A percentile compares a stretch with the other conserved stretches of the same genome.
Evolutionary conservation across 805 yeast species (phyloP).

Genomic region (Candida montana): DNA sequence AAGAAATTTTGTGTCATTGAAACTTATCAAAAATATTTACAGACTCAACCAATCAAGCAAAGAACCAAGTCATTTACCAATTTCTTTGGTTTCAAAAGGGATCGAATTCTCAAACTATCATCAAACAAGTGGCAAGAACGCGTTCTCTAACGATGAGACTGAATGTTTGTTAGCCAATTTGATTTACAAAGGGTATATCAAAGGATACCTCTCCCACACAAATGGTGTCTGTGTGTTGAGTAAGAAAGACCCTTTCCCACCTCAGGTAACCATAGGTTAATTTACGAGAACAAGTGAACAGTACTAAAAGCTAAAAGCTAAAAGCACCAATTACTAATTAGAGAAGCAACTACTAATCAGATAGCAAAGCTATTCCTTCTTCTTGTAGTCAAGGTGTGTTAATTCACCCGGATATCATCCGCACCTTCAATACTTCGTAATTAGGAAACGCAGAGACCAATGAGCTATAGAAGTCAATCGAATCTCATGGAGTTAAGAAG

Average conservation of each 20-base stretch:
- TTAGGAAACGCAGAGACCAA: too few relatives aligned
- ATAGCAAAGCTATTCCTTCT: too few relatives aligned
- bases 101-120: conserved; percentile 31
- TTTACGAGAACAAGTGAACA: background rate
- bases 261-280: conserved; percentile 18
- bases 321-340: too few relatives aligned
- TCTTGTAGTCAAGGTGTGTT: too few relatives aligned
- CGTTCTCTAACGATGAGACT: conserved; percentile 40
- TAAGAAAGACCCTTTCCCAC: conserved; percentile 69
- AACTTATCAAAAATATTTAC: conserved; percentile 39
- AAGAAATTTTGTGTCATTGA: conserved; percentile 44
- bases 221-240: conserved; percentile 71
- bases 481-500: too few relatives aligned
- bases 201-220: conserved; percentile 79
- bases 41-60: conserved; percentile 13
- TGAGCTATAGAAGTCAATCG: too few relatives aligned
- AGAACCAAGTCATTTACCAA: conserved; percentile 27
- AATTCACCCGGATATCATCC: too few relatives aligned
- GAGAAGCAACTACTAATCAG: too few relatives aligned
- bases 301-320: too few relatives aligned
- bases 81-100: conserved; percentile 40
- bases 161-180: conserved; percentile 68
- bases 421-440: too few relatives aligned
- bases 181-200: conserved; percentile 54
- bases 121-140: conserved; percentile 10